Percentiles rank a stretch among this genome's conserved stretches.
Conservation (phyloP, 2,329 filamentous ascomycete genomes). For the Fusarium bulbicola region DNA sequence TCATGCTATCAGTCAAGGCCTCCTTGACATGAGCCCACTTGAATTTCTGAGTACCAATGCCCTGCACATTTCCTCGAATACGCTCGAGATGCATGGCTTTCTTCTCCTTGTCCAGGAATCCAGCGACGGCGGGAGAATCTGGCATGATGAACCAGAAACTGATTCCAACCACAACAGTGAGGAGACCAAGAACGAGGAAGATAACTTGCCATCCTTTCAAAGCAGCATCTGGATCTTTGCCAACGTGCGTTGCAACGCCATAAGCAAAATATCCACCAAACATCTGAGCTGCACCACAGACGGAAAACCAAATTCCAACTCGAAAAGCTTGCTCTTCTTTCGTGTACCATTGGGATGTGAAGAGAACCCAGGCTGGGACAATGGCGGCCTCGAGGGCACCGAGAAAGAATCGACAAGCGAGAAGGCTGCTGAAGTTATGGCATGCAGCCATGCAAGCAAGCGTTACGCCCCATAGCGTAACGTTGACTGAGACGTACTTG, state of each 20-base stretch:
- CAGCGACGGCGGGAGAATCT: neutral
- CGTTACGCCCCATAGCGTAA: neutral
- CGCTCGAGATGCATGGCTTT: neutral
- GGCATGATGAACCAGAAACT: slow-evolving; percentile 1
- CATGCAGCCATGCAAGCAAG: slow-evolving; percentile 1
- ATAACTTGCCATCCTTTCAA: neutral
- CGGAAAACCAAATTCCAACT: slow-evolving; percentile 34
- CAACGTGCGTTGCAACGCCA: slow-evolving; percentile 29
- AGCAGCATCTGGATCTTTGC: slow-evolving; percentile 11
- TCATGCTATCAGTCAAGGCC: slow-evolving; percentile 28
- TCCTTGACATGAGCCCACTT: slow-evolving; percentile 31
- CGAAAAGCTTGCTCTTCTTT: slow-evolving; percentile 35
- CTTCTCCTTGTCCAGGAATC: neutral
- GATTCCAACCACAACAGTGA: neutral
- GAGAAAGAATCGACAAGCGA: slow-evolving; percentile 2
- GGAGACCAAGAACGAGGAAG: neutral
- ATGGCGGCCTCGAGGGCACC: neutral
- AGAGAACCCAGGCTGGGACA: slow-evolving; percentile 18
- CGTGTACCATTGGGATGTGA: slow-evolving; percentile 36
- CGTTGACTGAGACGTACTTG: neutral
- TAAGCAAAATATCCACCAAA: slow-evolving; percentile 38
- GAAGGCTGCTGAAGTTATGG: neutral
- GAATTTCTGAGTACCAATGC: slow-evolving; percentile 15
- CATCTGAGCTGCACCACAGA: slow-evolving; percentile 32
- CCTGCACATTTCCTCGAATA: neutral